These are phyloP conservation scores for Metarhizium album DNA, from an alignment of 2,329 filamentous ascomycete species.

Conservation along the genomic window DNA sequence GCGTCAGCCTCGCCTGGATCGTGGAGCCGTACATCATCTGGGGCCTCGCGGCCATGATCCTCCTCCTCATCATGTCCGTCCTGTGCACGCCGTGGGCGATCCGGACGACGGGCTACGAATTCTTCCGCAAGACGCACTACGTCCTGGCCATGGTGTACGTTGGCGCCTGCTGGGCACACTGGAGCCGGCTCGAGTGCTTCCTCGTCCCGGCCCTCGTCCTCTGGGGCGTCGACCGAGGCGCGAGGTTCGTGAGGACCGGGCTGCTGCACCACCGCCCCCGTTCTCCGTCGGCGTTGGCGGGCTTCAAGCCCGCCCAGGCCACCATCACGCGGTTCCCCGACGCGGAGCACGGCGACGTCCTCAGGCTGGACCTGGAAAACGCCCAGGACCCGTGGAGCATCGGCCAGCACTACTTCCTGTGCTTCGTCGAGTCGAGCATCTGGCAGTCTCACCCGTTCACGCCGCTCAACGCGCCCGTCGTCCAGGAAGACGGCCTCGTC, in stretches of 20 bases:
- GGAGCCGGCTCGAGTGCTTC: conserved; percentile 57
- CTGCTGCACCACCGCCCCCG: conserved; percentile 53
- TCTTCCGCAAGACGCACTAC: conserved; percentile 66
- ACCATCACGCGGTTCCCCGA: conserved; percentile 38
- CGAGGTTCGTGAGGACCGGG: conserved; percentile 45
- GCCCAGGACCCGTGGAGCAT: conserved; percentile 50
- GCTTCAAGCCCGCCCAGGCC: conserved; percentile 45
- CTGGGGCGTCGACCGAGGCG: conserved; percentile 52
- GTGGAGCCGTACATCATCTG: conserved; percentile 59
- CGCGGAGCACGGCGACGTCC: conserved; percentile 45
- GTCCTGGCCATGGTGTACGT: conserved; percentile 64
- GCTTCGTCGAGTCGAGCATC: conserved; percentile 53
- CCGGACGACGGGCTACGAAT: conserved; percentile 60
- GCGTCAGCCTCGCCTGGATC: conserved; percentile 45
- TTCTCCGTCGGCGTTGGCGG: conserved; percentile 26
- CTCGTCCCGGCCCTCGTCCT: conserved; percentile 55
- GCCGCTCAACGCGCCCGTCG: conserved; percentile 41
- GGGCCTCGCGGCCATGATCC: conserved; percentile 57
- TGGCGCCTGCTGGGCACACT: conserved; percentile 67
- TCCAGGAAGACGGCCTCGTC: conserved; percentile 27
- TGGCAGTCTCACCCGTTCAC: conserved; percentile 69
- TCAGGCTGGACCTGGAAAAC: conserved; percentile 56
- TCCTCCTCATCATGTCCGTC: conserved; percentile 50
- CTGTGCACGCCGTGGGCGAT: conserved; percentile 49
- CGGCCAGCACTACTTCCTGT: conserved; percentile 63